Base-by-base conservation (phyloP, 352 stramenopile genomes). In the Pythium phragmitis region DNA sequence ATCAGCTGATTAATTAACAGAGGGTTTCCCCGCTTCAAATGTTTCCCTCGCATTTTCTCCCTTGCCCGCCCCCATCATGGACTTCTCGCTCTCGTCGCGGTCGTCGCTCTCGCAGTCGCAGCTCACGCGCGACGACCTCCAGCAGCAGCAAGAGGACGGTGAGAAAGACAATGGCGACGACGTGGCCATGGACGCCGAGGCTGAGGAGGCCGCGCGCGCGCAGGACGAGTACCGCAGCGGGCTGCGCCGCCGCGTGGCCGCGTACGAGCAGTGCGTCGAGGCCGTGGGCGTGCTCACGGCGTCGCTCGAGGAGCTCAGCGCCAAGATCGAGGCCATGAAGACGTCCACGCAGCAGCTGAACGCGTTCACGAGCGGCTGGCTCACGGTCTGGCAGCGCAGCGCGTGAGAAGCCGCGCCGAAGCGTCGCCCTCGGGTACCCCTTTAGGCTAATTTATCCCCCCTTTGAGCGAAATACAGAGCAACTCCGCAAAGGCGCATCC, bases 271-370 rank as follows among this genome's bases (percentile, higher is more conserved):
- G 51, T 90, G 80, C 58, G 77, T 65, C 37, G 63, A 72, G 11
- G 80, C 80, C 62, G 70, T 92, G 53, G 61, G 65, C 37, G 71
- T 71, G 45, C 70, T 76, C 45, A 88, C 83, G 26, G 73, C 73
- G 51, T 88, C 78, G 49, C 69, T 92, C 16, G 71, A 88, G 63
- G 68, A 88, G 69, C 81, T 92, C 51, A 89, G 81, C 67, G 62
- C 55, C 17, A 82, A 89, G 41, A 36, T 90, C 28, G 76, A 89
- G 36, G 63, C 72, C 46, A 89, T 92, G 80, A 77, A 84, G 48
- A 69, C 65, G 46, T 78, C 79, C 52, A 79, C 81, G 43, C 79
- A 87, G 60, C 83, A 90, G 73, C 65, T 92, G 33, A 92, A 92
- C 55, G 70, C 80, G 36, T 88, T 90, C 68, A 90, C 83, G 9